phyloP scores from a whole-genome alignment of 2,329 filamentous ascomycete species.

The Ramichloridium luteum region DNA sequence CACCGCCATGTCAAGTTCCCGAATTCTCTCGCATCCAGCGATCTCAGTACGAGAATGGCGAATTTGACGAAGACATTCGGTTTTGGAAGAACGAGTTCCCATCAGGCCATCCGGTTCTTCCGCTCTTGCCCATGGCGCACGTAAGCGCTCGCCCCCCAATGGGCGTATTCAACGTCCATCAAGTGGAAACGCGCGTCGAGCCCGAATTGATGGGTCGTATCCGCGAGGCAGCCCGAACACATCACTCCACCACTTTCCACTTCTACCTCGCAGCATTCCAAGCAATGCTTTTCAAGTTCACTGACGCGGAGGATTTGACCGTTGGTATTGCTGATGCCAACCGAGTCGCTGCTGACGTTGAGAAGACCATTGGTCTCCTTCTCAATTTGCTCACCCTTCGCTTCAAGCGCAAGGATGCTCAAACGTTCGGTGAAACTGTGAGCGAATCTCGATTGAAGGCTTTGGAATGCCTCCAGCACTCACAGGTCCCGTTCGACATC shows the following conservation, averaged over 20 bases:
- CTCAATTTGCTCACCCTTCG: not conserved
- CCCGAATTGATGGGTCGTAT: conserved; percentile 6
- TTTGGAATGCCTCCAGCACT: conserved; percentile 17
- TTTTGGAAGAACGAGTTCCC: conserved; percentile 7
- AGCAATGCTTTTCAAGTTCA: conserved; percentile 20
- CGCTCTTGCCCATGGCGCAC: conserved; percentile 9
- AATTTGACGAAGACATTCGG: not conserved
- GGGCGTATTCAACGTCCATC: conserved; percentile 5
- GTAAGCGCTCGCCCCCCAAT: conserved; percentile 7
- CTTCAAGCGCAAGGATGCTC: not conserved
- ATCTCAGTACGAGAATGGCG: conserved; percentile 2
- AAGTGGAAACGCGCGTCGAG: conserved; percentile 2
- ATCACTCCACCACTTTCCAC: conserved; percentile 19
- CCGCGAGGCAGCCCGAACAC: conserved; percentile 5
- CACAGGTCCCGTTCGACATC: conserved; percentile 23
- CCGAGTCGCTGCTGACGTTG: conserved; percentile 14
- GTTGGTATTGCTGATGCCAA: conserved; percentile 33
- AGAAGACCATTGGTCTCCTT: not conserved
- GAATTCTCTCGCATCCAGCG: conserved; percentile 3
- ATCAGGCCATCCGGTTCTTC: conserved; percentile 4
- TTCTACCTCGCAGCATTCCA: conserved; percentile 27
- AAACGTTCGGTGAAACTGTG: conserved; percentile 14
- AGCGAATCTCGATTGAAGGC: conserved; percentile 10
- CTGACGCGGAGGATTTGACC: conserved; percentile 22
- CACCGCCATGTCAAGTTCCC: conserved; percentile 1